Base-by-base conservation (phyloP, 352 stramenopile species). In the Pythium graminicola region DNA sequence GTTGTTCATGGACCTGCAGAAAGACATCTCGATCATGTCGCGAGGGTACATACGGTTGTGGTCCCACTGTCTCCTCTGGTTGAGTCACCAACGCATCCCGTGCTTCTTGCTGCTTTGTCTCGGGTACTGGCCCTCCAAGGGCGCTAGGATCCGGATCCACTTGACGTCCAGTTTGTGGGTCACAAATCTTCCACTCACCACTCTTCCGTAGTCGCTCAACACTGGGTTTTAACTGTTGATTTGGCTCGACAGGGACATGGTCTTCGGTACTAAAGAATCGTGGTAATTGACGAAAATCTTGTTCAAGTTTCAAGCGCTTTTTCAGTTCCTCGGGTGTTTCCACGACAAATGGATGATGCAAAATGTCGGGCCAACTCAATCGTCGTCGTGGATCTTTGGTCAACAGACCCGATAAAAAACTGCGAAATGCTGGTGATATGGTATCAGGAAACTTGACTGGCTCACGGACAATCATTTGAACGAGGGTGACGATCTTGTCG, bases 401-500 rank as follows among this genome's bases (percentile, higher is more conserved):
- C 27, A 98, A 58, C 14, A 98, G 55, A 9, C 92, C 88, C 13
- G 76, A 70, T 4, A 98, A 57, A 33, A 98, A 98, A 29, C 69
- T 84, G 38, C 86, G 73, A 45, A 97, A 94, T 4, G 82, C 56
- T 0, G 55, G 33, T 3, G 85, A 93, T 68, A 97, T 95, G 16
- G 78, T 78, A 4, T 72, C 28, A 6, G 93, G 91, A 49, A 95
- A 97, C 43, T 74, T 65, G 4, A 98, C 87, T 2, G 83, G 81
- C 47, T 98, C 86, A 40, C 90, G 85, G n/a, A 97, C 80, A 57
- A 98, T 97, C 76, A 95, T 95, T 57, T 97, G 93, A n/a, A 98
- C 97, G 10, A 98, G 65, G 38, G 85, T 86, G 48, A 96, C 94
- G 36, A 98, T 97, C 26, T 76, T 86, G 49, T 97, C 91, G 1